These are phyloP conservation scores for Fusarium keratoplasticum DNA, from an alignment of 2,329 filamentous ascomycete species.

Conservation along the genomic window DNA sequence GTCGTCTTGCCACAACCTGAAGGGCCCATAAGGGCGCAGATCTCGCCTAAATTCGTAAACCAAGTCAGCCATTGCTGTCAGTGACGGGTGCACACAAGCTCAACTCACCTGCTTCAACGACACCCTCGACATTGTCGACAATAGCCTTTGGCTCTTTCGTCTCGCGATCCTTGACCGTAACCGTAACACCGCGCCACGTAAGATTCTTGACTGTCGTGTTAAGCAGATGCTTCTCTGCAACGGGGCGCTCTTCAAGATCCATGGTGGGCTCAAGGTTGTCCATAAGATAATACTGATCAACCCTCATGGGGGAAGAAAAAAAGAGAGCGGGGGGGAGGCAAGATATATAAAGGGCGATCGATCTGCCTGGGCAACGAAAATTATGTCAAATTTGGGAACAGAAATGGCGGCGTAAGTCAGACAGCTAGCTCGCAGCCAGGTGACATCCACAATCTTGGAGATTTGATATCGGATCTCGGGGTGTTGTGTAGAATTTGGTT, in stretches of 20 bases:
- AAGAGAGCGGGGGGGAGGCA: not conserved
- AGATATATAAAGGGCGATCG: not conserved
- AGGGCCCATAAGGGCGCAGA: constrained; percentile 86
- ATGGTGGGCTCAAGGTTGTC: constrained; percentile 20
- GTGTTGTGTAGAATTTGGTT: not conserved
- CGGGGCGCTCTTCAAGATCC: constrained; percentile 41
- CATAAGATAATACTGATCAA: constrained; percentile 1
- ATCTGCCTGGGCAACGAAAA: not conserved
- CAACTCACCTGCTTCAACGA: constrained; percentile 67
- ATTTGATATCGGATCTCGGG: not conserved
- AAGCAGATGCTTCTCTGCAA: constrained; percentile 62
- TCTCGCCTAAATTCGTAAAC: constrained; percentile 62
- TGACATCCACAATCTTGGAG: not conserved
- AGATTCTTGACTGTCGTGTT: constrained; percentile 75
- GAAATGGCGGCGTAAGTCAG: not conserved
- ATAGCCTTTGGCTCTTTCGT: constrained; percentile 73
- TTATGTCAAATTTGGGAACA: not conserved
- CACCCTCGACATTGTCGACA: constrained; percentile 71
- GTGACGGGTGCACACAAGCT: not conserved
- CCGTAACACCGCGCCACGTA: constrained; percentile 74
- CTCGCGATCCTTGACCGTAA: constrained; percentile 78
- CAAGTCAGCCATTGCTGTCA: not conserved
- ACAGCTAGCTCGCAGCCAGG: not conserved
- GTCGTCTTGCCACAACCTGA: constrained; percentile 83
- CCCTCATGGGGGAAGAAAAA: constrained; percentile 4